Conservation (phyloP, 306 rosid genomes). For the Argentina anserina region DNA sequence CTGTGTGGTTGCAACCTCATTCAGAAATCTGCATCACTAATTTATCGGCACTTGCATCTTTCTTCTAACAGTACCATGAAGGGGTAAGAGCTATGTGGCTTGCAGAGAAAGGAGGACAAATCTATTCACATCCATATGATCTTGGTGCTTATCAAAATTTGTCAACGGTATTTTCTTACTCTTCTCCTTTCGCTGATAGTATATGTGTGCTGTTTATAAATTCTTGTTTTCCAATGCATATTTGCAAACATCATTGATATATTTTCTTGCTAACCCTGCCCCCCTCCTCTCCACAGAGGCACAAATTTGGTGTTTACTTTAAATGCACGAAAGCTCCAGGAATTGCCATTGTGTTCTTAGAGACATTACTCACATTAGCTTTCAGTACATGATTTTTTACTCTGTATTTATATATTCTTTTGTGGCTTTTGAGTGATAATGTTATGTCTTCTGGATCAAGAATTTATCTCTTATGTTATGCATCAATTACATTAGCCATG, state of each 20-base stretch:
- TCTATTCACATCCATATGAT: slow-evolving; percentile 91
- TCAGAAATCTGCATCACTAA: slow-evolving; percentile 1
- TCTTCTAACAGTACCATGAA: slow-evolving; percentile 70
- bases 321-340: not conserved
- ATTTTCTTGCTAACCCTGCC: too few species aligned
- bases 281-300: too few species aligned
- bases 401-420: not conserved
- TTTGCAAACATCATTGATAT: too few species aligned
- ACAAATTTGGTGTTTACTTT: not conserved
- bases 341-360: not conserved
- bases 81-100: slow-evolving; percentile 98
- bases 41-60: slow-evolving; percentile 21
- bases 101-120: slow-evolving; percentile 85
- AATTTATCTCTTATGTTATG: not conserved
- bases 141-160: slow-evolving; percentile 88
- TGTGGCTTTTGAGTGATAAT: not conserved
- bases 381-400: not conserved
- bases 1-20: slow-evolving; percentile 21
- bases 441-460: not conserved
- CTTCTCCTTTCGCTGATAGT: not conserved
- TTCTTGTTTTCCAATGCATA: too few species aligned
- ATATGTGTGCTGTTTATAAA: not conserved
- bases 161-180: slow-evolving; percentile 45
- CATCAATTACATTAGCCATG: slow-evolving; percentile 15
- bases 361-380: not conserved